phyloP scores from a whole-genome alignment of 2,329 filamentous ascomycete species.

The Botrytis porri region DNA sequence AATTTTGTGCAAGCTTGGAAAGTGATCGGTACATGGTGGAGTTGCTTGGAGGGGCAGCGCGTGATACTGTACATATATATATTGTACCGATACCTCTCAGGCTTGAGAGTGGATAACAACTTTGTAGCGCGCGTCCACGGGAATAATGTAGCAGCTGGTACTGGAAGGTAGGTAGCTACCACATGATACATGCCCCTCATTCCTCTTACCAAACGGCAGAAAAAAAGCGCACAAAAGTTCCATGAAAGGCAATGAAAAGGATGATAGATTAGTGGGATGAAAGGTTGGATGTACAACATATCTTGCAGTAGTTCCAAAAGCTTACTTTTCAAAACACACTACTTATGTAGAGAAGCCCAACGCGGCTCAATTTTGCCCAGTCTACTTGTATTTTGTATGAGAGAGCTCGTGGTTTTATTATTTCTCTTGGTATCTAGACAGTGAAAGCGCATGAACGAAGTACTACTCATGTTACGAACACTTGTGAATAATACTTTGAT shows the following conservation, averaged over 20 bases:
- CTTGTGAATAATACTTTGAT: background rate
- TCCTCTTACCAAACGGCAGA: background rate
- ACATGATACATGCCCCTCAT: background rate
- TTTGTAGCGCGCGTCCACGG: background rate
- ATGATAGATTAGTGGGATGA: constrained; percentile 4
- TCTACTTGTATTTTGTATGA: background rate
- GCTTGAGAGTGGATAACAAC: background rate
- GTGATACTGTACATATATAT: constrained; percentile 7
- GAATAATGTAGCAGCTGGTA: background rate
- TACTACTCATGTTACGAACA: background rate
- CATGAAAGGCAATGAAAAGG: no score
- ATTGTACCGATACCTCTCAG: background rate
- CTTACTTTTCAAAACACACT: background rate
- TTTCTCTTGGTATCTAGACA: background rate
- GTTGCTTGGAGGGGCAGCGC: background rate
- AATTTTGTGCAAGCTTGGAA: background rate
- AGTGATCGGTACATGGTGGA: background rate
- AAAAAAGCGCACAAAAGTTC: background rate
- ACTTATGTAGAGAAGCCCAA: constrained; percentile 13
- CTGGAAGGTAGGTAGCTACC: background rate
- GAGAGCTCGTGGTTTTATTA: background rate
- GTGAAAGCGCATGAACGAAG: background rate
- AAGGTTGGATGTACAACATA: background rate
- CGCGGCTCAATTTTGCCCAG: constrained; percentile 2
- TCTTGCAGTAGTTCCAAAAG: constrained; percentile 2